A percentile compares a stretch with the other conserved stretches of the same genome.
Conservation (phyloP, 108 stramenopile genomes). For the Pseudonitzschia delicatissima region DNA sequence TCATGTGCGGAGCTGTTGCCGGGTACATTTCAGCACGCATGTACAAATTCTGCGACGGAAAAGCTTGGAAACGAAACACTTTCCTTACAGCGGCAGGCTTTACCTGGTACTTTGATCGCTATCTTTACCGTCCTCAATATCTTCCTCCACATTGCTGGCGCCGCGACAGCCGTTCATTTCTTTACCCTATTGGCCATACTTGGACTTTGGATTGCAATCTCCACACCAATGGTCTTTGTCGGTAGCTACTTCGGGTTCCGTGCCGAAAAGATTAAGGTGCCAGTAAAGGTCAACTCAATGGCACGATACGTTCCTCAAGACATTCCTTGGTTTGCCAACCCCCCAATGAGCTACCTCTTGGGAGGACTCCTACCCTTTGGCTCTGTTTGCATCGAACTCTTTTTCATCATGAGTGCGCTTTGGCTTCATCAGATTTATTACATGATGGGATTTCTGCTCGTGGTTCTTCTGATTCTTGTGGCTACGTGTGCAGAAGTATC, state of each 20-base stretch:
- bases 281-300: conserved; percentile 92
- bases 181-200: conserved; percentile 80
- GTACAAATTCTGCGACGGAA: conserved; percentile 89
- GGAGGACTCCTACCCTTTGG: conserved; percentile 98
- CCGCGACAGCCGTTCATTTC: conserved; percentile 89
- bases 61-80: conserved; percentile 75
- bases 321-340: conserved; percentile 81
- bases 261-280: conserved; percentile 71
- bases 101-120: conserved; percentile 73
- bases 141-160: conserved; percentile 74
- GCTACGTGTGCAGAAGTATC: conserved; percentile 95
- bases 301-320: conserved; percentile 84
- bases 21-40: conserved; percentile 86
- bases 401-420: conserved; percentile 96
- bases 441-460: conserved; percentile 96
- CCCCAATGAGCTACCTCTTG: conserved; percentile 44
- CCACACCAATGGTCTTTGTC: conserved; percentile 91
- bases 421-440: conserved; percentile 99
- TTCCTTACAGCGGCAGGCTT: conserved; percentile 82
- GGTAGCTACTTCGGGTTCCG: conserved; percentile 95
- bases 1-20: conserved; percentile 85
- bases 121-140: conserved; percentile 87
- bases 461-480: conserved; percentile 88
- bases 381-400: conserved; percentile 96
- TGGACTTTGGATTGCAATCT: conserved; percentile 79